Evolutionary conservation across 805 yeast species (phyloP), one percentile per base, ranked within the genome.

Genomic region (Metschnikowia lachancei): DNA sequence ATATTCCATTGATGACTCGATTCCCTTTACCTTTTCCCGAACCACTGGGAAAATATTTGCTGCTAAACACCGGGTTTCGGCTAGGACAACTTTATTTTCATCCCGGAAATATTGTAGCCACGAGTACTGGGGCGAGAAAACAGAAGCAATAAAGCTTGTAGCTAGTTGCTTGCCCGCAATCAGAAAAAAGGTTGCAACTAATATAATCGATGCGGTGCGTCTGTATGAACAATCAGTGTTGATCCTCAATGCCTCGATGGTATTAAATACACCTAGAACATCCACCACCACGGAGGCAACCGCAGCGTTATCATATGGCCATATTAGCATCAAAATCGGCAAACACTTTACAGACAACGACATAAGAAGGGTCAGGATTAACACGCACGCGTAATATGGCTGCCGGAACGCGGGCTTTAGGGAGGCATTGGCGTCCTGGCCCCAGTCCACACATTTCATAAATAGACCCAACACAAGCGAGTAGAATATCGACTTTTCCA

Each of bases 261-360:
- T 71, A 51, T 80, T 83, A 42, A 84, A 62, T 36, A 76, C 75
- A 0, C 86, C 84, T 3, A 83, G 76, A 54, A 80, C 69, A 48
- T 77, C 77, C 26, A 87, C 85, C 9, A 82, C 67, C 5, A 71
- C 69, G 17, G 82, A 76, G 0, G 85, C 83, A 3, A 85, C 72
- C 1, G 84, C 73, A n/a, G 86, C 78, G 32, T 60, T 60, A 60
- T 94, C 97, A 59, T 94, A 94, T 0, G 96, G 94, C 99, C 99
- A 94, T 30, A 94, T 92, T 28, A 94, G 72, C 91, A 92, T 92
- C 29, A 94, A 73, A 16, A 94, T 85, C 0, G 99, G 99, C 52
- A 92, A 83, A 18, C 92, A 71, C 59, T 86, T 88, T 33, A 92
- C 83, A 0, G 87, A 81, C 36, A 88, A 82, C 0, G 97, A 83